A percentile compares a stretch with the other conserved stretches of the same genome.
Conservation (phyloP, 2,329 filamentous ascomycete genomes). For the Alternaria atra region DNA sequence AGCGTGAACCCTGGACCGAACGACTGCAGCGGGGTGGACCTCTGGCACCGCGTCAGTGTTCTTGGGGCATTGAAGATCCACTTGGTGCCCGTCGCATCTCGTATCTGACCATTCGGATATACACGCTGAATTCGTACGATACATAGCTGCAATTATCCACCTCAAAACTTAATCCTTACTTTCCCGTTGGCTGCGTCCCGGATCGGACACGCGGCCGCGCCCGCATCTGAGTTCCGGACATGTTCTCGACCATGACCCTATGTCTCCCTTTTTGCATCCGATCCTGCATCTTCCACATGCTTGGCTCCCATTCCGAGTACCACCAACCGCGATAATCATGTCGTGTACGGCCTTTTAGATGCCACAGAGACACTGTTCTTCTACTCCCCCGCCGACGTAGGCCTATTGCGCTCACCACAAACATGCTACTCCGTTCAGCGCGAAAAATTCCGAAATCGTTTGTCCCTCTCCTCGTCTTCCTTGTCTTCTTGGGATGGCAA, state of each 20-base stretch:
- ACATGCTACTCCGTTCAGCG: constrained; percentile 41
- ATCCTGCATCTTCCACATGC: constrained; percentile 28
- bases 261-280: constrained; percentile 17
- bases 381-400: background rate
- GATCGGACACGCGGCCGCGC: background rate
- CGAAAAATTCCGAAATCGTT: constrained; percentile 33
- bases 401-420: background rate
- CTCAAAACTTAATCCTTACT: background rate
- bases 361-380: constrained; percentile 4
- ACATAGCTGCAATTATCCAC: background rate
- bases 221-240: background rate
- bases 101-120: background rate
- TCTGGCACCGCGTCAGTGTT: background rate
- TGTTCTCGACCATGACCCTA: constrained; percentile 19
- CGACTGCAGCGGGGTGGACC: background rate
- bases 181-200: constrained; percentile 1
- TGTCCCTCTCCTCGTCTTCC: constrained; percentile 38
- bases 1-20: background rate
- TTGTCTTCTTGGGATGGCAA: constrained; percentile 44
- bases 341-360: constrained; percentile 3
- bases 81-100: constrained; percentile 4
- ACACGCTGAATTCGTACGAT: background rate
- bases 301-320: constrained; percentile 27
- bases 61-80: background rate
- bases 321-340: constrained; percentile 14